Evolutionary conservation across 1,284 basidiomycete genomes (phyloP), one percentile per base, ranked within the genome.

Genomic region (Sanghuangporus sanghuang): DNA sequence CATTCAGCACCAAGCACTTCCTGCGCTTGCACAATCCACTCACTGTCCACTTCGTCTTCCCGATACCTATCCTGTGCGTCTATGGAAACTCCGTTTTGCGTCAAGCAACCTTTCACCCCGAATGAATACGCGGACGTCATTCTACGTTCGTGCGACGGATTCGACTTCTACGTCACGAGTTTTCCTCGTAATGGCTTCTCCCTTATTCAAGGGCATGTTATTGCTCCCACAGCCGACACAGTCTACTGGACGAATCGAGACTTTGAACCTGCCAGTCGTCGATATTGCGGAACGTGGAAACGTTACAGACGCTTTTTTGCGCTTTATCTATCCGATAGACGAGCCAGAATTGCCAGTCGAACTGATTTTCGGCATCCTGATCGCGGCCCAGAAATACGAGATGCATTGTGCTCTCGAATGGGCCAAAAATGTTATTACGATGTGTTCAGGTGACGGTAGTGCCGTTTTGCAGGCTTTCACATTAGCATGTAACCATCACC

Each of bases 261-360:
- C 50, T 14, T 18, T 18, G 18, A 16, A 23, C 21, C 12, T 57
- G n/a, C 84, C 85, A 7, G 68, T 80, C 57, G 77, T 89, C 48
- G 80, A 84, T 5, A 75, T 88, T 12, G 77, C 83, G 3, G 89
- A 90, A 70, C 61, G 74, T 35, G 72, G 73, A 8, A 66, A 71
- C 6, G 75, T 75, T 6, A 66, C 90, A 1, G 77, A 82, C 50
- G 71, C 73, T 6, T 74, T 90, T 27, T 74, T 90, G 42, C 79
- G 78, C 23, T 81, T 84, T 69, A 72, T 89, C 55, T 79, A 78
- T 62, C 77, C 77, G 5, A 59, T 73, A 42, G 67, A 70, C 60
- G 69, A 38, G 76, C 75, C 32, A 27, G 16, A 8, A 11, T 54
- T 54, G 18, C 16, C 53, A 27, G 23, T 54, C 14, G 53, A 54